Conservation (phyloP, 345 rosid genomes). For the Clarkia xantiana region DNA sequence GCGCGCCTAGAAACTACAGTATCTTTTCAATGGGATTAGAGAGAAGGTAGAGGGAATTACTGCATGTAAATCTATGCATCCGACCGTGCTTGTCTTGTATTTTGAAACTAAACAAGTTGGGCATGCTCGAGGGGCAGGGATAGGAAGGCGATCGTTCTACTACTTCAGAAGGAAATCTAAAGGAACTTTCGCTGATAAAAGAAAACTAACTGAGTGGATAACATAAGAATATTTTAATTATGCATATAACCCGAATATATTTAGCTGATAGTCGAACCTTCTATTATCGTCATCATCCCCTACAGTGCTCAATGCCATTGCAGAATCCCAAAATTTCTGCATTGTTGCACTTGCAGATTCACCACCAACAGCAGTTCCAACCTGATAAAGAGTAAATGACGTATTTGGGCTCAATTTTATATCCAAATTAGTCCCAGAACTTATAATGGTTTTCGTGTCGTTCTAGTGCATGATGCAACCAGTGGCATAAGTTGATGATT, state of each 20-base stretch:
- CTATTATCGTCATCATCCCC: constrained; percentile 75
- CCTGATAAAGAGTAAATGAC: constrained; percentile 25
- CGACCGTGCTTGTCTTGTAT: constrained; percentile 69
- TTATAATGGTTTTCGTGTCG: background rate
- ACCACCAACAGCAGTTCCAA: constrained; percentile 53
- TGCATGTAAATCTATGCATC: constrained; percentile 88
- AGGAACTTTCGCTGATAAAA: constrained; percentile 63
- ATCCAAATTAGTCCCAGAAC: background rate
- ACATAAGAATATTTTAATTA: background rate
- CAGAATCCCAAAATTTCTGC: constrained; percentile 99
- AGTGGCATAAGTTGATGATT: constrained; percentile 2
- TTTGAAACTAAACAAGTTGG: constrained; percentile 58
- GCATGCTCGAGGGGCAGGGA: constrained; percentile 24
- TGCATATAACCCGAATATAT: too few relatives aligned
- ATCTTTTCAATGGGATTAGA: too few relatives aligned
- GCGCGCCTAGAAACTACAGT: background rate
- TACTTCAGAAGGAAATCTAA: constrained; percentile 67
- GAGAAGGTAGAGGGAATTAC: constrained; percentile 24
- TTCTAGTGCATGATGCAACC: background rate
- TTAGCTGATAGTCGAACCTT: constrained; percentile 26
- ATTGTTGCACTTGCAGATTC: constrained; percentile 79
- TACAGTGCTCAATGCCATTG: constrained; percentile 57
- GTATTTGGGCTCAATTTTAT: background rate
- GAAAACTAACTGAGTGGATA: too few relatives aligned
- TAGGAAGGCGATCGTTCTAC: constrained; percentile 49